A percentile compares a stretch with the other conserved stretches of the same genome.
Conservation (phyloP, 306 rosid genomes). For the Lathyrus tuberosus region DNA sequence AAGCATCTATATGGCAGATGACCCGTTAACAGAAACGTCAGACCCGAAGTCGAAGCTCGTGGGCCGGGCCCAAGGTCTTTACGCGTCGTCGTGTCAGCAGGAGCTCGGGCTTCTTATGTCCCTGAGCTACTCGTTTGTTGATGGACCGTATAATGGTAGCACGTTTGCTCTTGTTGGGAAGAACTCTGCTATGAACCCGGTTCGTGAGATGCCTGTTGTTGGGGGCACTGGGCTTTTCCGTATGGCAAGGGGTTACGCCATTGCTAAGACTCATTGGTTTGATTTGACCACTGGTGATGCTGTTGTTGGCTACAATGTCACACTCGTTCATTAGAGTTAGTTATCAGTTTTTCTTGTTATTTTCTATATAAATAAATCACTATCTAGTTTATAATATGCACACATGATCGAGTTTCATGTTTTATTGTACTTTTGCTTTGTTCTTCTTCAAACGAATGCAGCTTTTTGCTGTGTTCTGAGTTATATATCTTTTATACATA, state of each 20-base stretch:
- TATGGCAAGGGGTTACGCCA: constrained; percentile 73
- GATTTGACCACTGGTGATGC: constrained; percentile 66
- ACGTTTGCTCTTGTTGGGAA: constrained; percentile 65
- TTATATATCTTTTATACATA: no score
- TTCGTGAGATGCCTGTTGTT: constrained; percentile 77
- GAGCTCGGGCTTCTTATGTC: constrained; percentile 70
- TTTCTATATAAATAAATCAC: not conserved
- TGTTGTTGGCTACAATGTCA: constrained; percentile 73
- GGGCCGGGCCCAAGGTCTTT: constrained; percentile 83
- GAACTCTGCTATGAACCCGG: constrained; percentile 50
- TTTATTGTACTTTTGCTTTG: no score
- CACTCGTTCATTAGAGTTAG: constrained; percentile 56
- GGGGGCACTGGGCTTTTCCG: constrained; percentile 84
- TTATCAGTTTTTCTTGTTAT: not conserved
- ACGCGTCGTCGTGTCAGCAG: constrained; percentile 63
- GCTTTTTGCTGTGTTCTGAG: no score
- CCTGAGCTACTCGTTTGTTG: constrained; percentile 58
- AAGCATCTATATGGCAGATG: constrained; percentile 64
- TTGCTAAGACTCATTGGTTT: constrained; percentile 60
- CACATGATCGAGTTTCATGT: not conserved
- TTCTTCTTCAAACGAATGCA: no score
- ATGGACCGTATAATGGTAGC: constrained; percentile 66
- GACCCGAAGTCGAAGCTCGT: constrained; percentile 70
- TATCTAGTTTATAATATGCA: not conserved
- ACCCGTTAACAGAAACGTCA: constrained; percentile 66